These are phyloP conservation scores for Vigna hirtella DNA, from an alignment of 306 rosid genomes.

Conservation along the genomic window DNA sequence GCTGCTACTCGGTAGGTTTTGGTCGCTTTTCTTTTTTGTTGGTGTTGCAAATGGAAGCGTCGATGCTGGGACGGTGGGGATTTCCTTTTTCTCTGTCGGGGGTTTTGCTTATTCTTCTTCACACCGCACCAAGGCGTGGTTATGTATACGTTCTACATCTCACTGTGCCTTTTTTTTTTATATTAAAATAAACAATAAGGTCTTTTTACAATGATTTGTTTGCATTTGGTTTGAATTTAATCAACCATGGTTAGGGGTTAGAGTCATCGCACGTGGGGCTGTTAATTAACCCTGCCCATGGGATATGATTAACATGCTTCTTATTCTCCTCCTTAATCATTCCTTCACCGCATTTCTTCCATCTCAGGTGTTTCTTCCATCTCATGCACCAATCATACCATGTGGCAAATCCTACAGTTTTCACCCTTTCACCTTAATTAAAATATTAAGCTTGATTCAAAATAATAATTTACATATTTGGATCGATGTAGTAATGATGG, in stretches of 20 bases:
- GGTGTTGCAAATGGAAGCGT: conserved; percentile 24
- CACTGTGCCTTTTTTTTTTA: background rate
- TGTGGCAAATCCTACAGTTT: background rate
- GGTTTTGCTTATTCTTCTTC: background rate
- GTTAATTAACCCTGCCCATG: conserved; percentile 31
- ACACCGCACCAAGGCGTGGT: background rate
- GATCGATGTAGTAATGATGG: background rate
- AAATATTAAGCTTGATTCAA: too few relatives aligned
- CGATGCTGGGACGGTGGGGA: background rate
- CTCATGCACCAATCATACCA: too few relatives aligned
- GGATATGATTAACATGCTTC: conserved; percentile 3
- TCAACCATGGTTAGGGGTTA: conserved; percentile 3
- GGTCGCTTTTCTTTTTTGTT: background rate
- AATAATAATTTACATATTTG: too few relatives aligned
- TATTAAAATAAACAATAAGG: too few relatives aligned
- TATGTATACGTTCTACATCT: background rate
- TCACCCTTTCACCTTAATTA: background rate
- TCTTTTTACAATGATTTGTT: too few relatives aligned
- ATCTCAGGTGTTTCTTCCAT: conserved; percentile 33
- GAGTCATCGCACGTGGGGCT: conserved; percentile 44
- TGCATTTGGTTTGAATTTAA: background rate
- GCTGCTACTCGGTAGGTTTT: conserved; percentile 6
- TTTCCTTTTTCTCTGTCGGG: conserved; percentile 36
- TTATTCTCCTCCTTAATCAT: conserved; percentile 28
- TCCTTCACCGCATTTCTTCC: background rate